Evolutionary conservation across 129 eudicot species (phyloP).

Genomic region (Solidago caesia): DNA sequence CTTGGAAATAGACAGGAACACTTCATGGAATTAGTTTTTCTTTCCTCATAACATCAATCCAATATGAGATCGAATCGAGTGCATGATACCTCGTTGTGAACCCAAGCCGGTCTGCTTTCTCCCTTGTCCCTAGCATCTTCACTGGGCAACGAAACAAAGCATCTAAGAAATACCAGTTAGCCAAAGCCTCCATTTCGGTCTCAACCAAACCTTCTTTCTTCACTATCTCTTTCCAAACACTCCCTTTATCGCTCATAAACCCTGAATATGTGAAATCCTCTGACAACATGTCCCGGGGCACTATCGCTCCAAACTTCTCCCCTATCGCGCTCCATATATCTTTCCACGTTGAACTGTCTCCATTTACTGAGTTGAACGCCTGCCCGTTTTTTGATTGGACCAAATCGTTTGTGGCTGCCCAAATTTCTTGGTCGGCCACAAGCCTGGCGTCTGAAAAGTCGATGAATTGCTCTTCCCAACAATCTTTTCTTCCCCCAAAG

Average conservation of each 20-base stretch:
- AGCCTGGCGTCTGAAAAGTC: slow-evolving; percentile 88
- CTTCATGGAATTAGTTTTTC: slow-evolving; percentile 70
- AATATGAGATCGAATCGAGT: slow-evolving; percentile 68
- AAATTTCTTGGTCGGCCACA: slow-evolving; percentile 83
- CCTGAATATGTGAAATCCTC: slow-evolving; percentile 41
- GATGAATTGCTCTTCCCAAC: slow-evolving; percentile 68
- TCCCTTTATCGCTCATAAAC: slow-evolving; percentile 61
- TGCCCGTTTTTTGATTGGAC: slow-evolving; percentile 40
- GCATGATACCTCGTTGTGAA: slow-evolving; percentile 49
- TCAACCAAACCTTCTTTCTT: slow-evolving; percentile 53
- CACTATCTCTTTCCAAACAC: slow-evolving; percentile 71
- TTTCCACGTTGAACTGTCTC: slow-evolving; percentile 68
- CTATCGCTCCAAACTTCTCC: slow-evolving; percentile 46
- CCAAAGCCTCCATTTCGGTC: slow-evolving; percentile 69
- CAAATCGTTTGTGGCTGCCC: slow-evolving; percentile 59
- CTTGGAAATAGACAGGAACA: neutral
- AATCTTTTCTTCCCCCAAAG: slow-evolving; percentile 72
- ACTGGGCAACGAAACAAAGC: slow-evolving; percentile 64
- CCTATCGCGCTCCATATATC: slow-evolving; percentile 74
- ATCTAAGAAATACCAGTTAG: slow-evolving; percentile 77
- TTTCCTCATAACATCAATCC: slow-evolving; percentile 76
- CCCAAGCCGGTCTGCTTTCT: slow-evolving; percentile 70
- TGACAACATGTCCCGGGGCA: slow-evolving; percentile 40
- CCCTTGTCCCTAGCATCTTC: slow-evolving; percentile 68
- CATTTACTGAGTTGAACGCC: slow-evolving; percentile 79